Base-by-base conservation (phyloP, 2,329 filamentous ascomycete genomes). In the Hymenoscyphus fructigenus region DNA sequence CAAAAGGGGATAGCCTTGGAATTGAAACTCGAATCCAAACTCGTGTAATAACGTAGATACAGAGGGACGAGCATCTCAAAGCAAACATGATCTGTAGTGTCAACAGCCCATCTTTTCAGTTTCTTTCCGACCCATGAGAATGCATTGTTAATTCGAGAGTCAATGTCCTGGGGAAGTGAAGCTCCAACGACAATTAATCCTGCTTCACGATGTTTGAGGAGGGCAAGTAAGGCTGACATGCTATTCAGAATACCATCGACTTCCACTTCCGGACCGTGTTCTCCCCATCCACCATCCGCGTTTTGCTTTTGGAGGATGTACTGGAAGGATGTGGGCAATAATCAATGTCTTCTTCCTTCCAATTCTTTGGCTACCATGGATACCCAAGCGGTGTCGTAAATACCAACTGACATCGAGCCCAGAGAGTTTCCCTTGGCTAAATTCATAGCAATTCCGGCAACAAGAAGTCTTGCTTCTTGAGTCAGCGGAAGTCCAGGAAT, bases 21-120 rank as follows among this genome's bases (percentile, higher is more conserved):
- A 57, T 10, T 10, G 17, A 4, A 57, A 29, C 26, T 32, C 28
- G 17, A 28, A n/a, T n/a, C 56, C 56, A 29, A 32, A 23, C 20
- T 34, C 28, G 17, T 15, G n/a, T 57, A 57, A 28, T n/a, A 57
- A 36, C 26, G 17, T 17, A 59, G 57, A 26, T n/a, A 32, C 12
- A 32, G 7, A 32, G 57, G 57, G 3, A 59, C 57, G 10, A 59
- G 32, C 34, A 59, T 59, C 32, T 59, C 57, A n/a, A 59, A 59
- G n/a, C 57, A 28, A 32, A 59, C 57, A 38, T 59, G 57, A 1
- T 36, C 29, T 2, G 29, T 41, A 10, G 32, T 1, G 2, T 34
- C 23, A 5, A 59, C 32, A 26, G 36, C n/a, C 57, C 57, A 59
- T 9, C 6, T 41, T n/a, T 17, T 5, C 29, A 34, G 26, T 26